Percentiles rank a stretch among this genome's conserved stretches.
phyloP scores from a whole-genome alignment of 2,329 filamentous ascomycete genomes.

The Xylariaceae sp. region DNA sequence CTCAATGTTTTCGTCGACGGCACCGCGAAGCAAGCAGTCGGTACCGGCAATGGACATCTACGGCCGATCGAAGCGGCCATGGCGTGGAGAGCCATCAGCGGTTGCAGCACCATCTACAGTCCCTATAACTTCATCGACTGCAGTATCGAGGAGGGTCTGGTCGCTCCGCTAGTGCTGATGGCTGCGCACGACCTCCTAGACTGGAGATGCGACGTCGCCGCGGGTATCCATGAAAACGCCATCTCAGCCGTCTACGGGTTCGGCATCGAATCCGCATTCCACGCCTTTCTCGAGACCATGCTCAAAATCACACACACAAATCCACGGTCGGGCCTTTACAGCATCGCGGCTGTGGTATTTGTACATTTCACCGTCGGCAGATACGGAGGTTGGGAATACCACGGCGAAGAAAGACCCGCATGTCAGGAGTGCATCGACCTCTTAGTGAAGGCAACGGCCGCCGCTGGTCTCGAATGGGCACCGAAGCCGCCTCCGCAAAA shows the following conservation, averaged over 20 bases:
- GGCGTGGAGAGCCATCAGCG: constrained; percentile 12
- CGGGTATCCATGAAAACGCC: constrained; percentile 13
- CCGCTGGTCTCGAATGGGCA: constrained; percentile 8
- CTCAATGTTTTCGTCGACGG: constrained; percentile 13
- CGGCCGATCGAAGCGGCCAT: constrained; percentile 11
- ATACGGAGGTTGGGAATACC: constrained; percentile 15
- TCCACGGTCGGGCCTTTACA: constrained; percentile 9
- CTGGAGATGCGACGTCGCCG: constrained; percentile 15
- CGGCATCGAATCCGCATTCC: constrained; percentile 10
- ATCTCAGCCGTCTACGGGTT: constrained; percentile 13
- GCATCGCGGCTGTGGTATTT: constrained; percentile 6
- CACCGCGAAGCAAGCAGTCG: constrained; percentile 12
- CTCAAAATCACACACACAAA: constrained; percentile 7
- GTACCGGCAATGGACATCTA: background rate
- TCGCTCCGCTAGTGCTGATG: constrained; percentile 14
- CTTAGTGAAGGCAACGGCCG: constrained; percentile 5
- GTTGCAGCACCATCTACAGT: constrained; percentile 15
- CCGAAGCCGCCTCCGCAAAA: constrained; percentile 11
- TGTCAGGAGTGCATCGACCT: constrained; percentile 10
- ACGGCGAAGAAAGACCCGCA: constrained; percentile 6
- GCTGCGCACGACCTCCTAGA: constrained; percentile 13
- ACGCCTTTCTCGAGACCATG: constrained; percentile 12
- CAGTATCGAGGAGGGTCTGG: constrained; percentile 6
- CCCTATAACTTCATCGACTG: constrained; percentile 12
- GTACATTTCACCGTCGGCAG: constrained; percentile 13